Evolutionary conservation across 2,329 filamentous ascomycete species (phyloP).

Genomic region (Cladophialophora carrionii): DNA sequence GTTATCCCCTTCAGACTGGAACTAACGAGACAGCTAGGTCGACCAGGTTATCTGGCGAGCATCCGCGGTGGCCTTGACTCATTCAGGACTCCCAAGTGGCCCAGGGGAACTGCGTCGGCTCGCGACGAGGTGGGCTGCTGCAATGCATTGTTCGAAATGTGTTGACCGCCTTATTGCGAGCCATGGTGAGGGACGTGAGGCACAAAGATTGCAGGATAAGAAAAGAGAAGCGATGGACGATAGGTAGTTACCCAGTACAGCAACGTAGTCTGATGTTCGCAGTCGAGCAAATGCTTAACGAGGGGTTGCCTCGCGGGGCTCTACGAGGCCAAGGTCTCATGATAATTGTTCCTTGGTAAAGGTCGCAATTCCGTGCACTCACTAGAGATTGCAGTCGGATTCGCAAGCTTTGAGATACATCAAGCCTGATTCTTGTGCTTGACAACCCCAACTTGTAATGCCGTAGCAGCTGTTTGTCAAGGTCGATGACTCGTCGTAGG

Average conservation of each 20-base stretch:
- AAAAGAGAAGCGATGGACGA: not conserved
- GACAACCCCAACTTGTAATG: not conserved
- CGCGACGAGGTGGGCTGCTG: slow-evolving; percentile 5
- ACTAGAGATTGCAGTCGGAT: slow-evolving; percentile 13
- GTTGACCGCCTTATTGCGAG: slow-evolving; percentile 20
- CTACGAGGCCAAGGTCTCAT: not conserved
- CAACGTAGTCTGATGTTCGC: slow-evolving; percentile 8
- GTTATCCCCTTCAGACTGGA: slow-evolving; percentile 21
- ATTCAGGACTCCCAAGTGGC: slow-evolving; percentile 1
- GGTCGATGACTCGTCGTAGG: slow-evolving; percentile 16
- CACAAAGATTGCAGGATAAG: slow-evolving; percentile 5
- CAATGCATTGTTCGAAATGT: slow-evolving; percentile 23
- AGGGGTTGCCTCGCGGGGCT: slow-evolving; percentile 18
- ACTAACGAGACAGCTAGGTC: slow-evolving; percentile 11
- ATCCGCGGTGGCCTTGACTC: not conserved
- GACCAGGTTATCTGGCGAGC: not conserved
- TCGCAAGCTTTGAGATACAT: slow-evolving; percentile 7
- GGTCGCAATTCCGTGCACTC: not conserved
- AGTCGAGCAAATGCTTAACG: not conserved
- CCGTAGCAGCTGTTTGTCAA: not conserved
- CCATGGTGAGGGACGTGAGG: not conserved
- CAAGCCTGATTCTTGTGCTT: not conserved
- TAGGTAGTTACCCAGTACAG: too few relatives aligned
- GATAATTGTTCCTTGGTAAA: not conserved
- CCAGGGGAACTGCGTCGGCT: slow-evolving; percentile 1